Base-by-base conservation (phyloP, 805 yeast genomes). In the Limtongia smithiae region DNA sequence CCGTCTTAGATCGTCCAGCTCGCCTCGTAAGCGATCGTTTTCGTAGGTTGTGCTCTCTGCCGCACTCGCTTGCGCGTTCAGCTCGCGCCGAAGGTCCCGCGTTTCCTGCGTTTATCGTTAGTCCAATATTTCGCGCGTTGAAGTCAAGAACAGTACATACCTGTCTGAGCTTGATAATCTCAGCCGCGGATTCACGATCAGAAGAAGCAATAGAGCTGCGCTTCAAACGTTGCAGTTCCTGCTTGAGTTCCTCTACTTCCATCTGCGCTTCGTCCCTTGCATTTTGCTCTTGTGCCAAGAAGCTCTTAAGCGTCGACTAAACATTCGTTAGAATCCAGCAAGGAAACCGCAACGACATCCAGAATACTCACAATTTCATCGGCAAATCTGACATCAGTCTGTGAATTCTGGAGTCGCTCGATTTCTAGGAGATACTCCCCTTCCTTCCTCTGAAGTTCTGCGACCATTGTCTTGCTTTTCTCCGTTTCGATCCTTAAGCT, bases 61-160 rank as follows among this genome's bases (percentile, higher is more conserved):
- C 11, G 40, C 31, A 34, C 38, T 37, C 8, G 48, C 41, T 36
- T 48, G 54, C n/a, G 50, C 30, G 5, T 46, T 45, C 2, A 52
- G 35, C 11, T 52, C 57, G 4, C 57, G 57, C n/a, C 50, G 46
- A 5, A 52, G 37, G 27, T 52, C 57, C 11, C 54, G 52, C 14
- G 32, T 44, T 21, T 52, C 57, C 44, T 41, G 18, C 12, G 5
- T 12, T 5, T 12, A 21, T 3, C 20, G 28, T 17, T n/a, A 35
- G 17, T 22, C 9, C 11, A 31, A 6, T 18, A 24, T 2, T 5
- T 14, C 25, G 5, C 12, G 15, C 4, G 18, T 11, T 17, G 6
- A 7, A 14, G 9, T 33, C 22, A n/a, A 11, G 7, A 2, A 8
- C 15, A 39, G 12, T 5, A 28, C 36, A 5, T 35, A 40, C 51